These are phyloP conservation scores for Cyclocybe aegerita DNA, from an alignment of 768 basidiomycete genomes.

Conservation along the genomic window DNA sequence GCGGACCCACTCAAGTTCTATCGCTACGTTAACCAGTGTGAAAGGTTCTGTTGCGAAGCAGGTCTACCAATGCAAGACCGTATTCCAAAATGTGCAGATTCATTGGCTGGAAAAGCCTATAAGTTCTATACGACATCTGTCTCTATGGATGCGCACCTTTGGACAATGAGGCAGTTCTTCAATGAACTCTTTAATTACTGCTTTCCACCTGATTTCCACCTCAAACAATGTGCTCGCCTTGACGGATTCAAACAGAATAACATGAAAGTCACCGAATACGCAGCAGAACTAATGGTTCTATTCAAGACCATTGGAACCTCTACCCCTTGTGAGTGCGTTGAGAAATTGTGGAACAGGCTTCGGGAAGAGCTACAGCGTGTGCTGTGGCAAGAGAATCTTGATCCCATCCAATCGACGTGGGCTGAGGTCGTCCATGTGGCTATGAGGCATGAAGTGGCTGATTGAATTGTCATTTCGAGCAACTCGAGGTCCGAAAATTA, in stretches of 20 bases:
- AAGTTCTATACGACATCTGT: conserved; percentile 26
- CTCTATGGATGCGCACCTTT: conserved; percentile 9
- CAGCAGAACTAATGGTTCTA: conserved; percentile 27
- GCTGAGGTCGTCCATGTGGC: too few relatives aligned
- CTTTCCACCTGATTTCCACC: conserved; percentile 29
- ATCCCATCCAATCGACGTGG: too few relatives aligned
- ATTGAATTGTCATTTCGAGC: too few relatives aligned
- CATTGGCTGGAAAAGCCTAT: conserved; percentile 27
- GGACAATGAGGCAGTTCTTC: conserved; percentile 25
- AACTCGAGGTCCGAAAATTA: too few relatives aligned
- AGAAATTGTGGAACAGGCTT: conserved; percentile 34
- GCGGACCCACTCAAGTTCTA: too few relatives aligned
- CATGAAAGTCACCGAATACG: conserved; percentile 25
- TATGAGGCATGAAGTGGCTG: too few relatives aligned
- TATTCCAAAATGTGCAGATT: conserved; percentile 21
- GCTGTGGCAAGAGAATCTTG: conserved; percentile 24
- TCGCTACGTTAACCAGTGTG: too few relatives aligned
- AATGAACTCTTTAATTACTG: conserved; percentile 28
- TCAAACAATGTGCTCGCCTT: conserved; percentile 23
- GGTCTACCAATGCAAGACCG: conserved; percentile 2
- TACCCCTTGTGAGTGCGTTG: conserved; percentile 22
- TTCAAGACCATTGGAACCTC: conserved; percentile 27
- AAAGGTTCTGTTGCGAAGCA: conserved; percentile 1
- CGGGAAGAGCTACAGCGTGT: conserved; percentile 21
- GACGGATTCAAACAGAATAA: conserved; percentile 18